Evolutionary conservation across 179 eudicot species (phyloP), one percentile per base, ranked within the genome.

Genomic region (Nepenthes alata): DNA sequence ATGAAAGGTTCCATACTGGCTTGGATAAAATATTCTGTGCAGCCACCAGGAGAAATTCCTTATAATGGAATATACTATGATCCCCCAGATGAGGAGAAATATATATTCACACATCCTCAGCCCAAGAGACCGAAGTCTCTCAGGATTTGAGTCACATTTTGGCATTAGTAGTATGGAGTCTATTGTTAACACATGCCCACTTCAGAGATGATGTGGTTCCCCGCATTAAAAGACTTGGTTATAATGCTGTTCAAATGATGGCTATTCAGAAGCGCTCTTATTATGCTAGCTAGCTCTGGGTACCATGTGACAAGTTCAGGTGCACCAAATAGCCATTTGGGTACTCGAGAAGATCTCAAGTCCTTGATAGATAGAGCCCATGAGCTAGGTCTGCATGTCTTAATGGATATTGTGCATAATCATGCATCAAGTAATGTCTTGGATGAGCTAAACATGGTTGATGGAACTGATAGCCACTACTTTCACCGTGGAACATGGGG

Each of bases 141-240:
- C n/a, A 73, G 98, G 80, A 89, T 93, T 65, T 93, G 98, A 89
- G 77, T 69, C 90, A 12, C 96, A 89, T 86, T 71, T 93, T 64
- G 98, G 98, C 76, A 93, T 93, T 95, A 93, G 98, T 79, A 93
- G 96, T 61, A 82, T 74, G 93, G 97, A 87, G 72, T 96, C 98
- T 59, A 62, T 64, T 36, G 83, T 93, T 55, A 93, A 87, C 69
- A 83, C 97, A 13, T 74, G 87, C 94, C 57, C 85, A 80, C 75
- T 93, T 93, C 72, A 83, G 95, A 79, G 98, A 93, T 77, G 94
- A 93, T 36, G 95, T 93, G 63, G 97, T 90, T 58, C 98, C 97
- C 56, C 93, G 98, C 53, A 87, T 93, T 11, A 93, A 93, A 78
- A 80, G 37, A 67, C 91, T 93, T 38, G 98, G 98, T 50, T 93